Conservation (phyloP, 73 alveolate genomes). For the Uronychia setigera region DNA sequence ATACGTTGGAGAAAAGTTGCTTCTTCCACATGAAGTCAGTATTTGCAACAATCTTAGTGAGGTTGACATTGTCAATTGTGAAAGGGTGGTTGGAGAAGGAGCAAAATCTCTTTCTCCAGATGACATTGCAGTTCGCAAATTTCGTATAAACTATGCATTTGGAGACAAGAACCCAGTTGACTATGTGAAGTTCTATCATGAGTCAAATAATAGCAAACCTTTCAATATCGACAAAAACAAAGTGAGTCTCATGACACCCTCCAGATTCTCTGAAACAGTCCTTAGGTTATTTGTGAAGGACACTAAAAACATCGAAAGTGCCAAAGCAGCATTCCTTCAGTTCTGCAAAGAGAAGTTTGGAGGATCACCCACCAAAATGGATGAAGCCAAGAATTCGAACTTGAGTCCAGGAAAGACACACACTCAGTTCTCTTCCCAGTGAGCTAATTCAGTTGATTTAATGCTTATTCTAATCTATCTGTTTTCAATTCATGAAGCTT, state of each 20-base stretch:
- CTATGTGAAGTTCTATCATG: constrained; percentile 44
- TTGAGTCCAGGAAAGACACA: no score
- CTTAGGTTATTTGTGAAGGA: constrained; percentile 74
- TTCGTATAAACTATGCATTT: constrained; percentile 45
- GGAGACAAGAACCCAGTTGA: constrained; percentile 66
- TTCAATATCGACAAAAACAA: neutral
- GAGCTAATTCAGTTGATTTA: no score
- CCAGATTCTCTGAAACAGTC: constrained; percentile 60
- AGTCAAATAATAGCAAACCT: neutral
- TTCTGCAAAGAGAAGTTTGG: constrained; percentile 27
- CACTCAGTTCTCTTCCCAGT: no score
- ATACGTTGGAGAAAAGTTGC: constrained; percentile 44
- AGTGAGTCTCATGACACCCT: constrained; percentile 56
- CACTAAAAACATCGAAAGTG: constrained; percentile 65
- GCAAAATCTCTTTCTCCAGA: constrained; percentile 3
- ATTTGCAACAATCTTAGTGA: constrained; percentile 29
- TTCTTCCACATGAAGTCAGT: neutral
- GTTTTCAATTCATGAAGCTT: no score
- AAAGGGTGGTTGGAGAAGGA: neutral
- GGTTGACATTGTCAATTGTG: constrained; percentile 27
- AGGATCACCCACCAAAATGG: neutral
- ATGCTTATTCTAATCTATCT: no score
- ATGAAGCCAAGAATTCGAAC: no score
- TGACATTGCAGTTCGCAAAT: constrained; percentile 41
- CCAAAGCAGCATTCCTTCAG: constrained; percentile 42